phyloP scores from a whole-genome alignment of 495 filamentous ascomycete genomes.

The Penicillium ucsense region DNA sequence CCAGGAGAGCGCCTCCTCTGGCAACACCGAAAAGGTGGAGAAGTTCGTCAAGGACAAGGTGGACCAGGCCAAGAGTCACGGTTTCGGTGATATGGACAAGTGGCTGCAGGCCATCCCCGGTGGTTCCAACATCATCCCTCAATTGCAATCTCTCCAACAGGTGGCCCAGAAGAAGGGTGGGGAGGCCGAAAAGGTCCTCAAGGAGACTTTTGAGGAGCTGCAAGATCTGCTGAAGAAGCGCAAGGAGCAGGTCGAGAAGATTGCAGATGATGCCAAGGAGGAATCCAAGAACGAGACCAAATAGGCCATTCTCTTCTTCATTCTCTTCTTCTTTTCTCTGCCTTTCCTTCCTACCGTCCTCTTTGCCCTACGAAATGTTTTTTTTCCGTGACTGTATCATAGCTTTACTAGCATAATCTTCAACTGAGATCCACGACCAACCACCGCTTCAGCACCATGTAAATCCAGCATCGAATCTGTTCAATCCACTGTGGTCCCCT shows the following conservation, averaged over 20 bases:
- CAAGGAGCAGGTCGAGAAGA: slow-evolving; percentile 28
- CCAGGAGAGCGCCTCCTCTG: slow-evolving; percentile 43
- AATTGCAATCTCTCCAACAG: slow-evolving; percentile 43
- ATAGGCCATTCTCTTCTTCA: neutral
- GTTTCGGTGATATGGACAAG: slow-evolving; percentile 30
- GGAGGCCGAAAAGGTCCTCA: slow-evolving; percentile 50
- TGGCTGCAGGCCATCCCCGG: slow-evolving; percentile 44
- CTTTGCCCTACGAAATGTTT: too few species aligned
- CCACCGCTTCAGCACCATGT: too few species aligned
- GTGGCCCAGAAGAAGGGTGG: slow-evolving; percentile 47
- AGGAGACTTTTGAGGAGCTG: slow-evolving; percentile 48
- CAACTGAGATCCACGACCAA: too few species aligned
- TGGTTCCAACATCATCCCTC: slow-evolving; percentile 44
- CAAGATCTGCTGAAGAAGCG: slow-evolving; percentile 36
- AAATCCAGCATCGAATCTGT: too few species aligned
- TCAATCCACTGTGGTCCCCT: too few species aligned
- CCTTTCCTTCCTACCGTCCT: too few species aligned
- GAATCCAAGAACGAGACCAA: slow-evolving; percentile 5
- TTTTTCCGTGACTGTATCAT: too few species aligned
- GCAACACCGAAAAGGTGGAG: slow-evolving; percentile 45
- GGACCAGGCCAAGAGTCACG: slow-evolving; percentile 42
- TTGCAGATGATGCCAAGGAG: slow-evolving; percentile 28
- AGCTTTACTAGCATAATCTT: too few species aligned
- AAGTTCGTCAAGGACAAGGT: slow-evolving; percentile 45
- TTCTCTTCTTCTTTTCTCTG: too few species aligned